A percentile compares a stretch with the other conserved stretches of the same genome.
phyloP scores from a whole-genome alignment of 2,329 filamentous ascomycete species.

The Apiospora arundinis region DNA sequence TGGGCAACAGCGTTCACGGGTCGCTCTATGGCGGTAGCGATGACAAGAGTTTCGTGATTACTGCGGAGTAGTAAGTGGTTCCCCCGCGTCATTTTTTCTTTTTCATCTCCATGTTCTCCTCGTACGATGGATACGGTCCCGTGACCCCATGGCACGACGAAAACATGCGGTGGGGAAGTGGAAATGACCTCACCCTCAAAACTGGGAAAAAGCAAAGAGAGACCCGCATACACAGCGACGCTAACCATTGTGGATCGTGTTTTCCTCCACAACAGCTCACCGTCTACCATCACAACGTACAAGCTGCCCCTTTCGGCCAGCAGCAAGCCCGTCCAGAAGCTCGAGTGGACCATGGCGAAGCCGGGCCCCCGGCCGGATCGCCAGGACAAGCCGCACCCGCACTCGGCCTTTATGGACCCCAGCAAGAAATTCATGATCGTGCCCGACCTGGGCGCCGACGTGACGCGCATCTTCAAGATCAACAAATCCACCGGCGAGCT shows the following conservation, averaged over 20 bases:
- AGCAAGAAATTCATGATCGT: constrained; percentile 56
- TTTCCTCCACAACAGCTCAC: constrained; percentile 39
- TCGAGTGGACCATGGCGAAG: constrained; percentile 48
- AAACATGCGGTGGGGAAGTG: not conserved
- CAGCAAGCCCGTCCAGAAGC: constrained; percentile 42
- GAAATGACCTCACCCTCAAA: not conserved
- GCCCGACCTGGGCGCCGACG: constrained; percentile 61
- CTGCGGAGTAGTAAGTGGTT: constrained; percentile 49
- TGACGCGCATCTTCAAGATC: constrained; percentile 60
- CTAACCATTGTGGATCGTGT: constrained; percentile 6
- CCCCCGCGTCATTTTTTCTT: not conserved
- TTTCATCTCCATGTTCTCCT: not conserved
- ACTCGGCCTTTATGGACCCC: constrained; percentile 56
- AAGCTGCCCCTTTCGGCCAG: constrained; percentile 44
- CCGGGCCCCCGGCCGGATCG: constrained; percentile 51
- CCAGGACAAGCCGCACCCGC: constrained; percentile 63
- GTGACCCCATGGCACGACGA: not conserved
- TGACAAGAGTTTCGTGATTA: constrained; percentile 49
- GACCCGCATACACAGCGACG: constrained; percentile 22
- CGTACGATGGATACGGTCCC: not conserved
- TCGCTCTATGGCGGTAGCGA: constrained; percentile 46
- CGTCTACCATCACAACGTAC: constrained; percentile 51
- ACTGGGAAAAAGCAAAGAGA: not conserved
- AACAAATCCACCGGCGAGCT: constrained; percentile 51
- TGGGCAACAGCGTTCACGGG: constrained; percentile 49